A percentile compares a stretch with the other conserved stretches of the same genome.
Evolutionary conservation across 306 rosid species (phyloP).

Genomic region (Vachellia collinsii): DNA sequence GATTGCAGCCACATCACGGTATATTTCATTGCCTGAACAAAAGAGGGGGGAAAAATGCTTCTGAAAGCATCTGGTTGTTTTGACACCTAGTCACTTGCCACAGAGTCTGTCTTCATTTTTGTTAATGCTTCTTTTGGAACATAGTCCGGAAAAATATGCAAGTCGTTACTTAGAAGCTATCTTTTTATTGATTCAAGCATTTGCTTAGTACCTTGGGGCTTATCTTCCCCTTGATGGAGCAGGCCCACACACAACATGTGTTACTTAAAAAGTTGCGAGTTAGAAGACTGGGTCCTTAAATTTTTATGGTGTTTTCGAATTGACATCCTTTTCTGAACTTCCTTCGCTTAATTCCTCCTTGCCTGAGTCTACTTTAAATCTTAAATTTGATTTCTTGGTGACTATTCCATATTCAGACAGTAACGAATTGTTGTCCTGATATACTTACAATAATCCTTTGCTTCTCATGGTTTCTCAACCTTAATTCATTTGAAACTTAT

Average conservation of each 20-base stretch:
- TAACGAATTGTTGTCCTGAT: neutral
- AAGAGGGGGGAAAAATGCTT: neutral
- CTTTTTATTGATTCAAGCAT: conserved; percentile 1
- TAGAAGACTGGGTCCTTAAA: neutral
- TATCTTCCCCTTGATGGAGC: conserved; percentile 11
- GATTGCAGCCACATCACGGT: conserved; percentile 79
- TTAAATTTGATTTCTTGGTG: too few relatives aligned
- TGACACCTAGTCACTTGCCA: neutral
- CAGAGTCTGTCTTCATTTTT: conserved; percentile 18
- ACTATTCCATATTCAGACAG: neutral
- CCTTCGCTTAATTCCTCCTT: too few relatives aligned
- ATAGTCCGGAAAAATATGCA: conserved; percentile 15
- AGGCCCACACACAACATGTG: conserved; percentile 8
- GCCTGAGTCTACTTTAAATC: too few relatives aligned
- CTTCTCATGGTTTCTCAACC: neutral
- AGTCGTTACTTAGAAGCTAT: conserved; percentile 4
- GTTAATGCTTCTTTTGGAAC: conserved; percentile 21
- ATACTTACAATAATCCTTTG: neutral
- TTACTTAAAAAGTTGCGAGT: neutral
- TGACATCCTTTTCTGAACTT: neutral
- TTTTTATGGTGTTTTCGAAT: conserved; percentile 8
- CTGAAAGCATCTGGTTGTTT: conserved; percentile 17
- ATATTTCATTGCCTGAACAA: conserved; percentile 18
- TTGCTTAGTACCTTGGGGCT: conserved; percentile 9
- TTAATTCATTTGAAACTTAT: neutral